These are phyloP conservation scores for Agaricus sinodeliciosus DNA, from an alignment of 768 basidiomycete species.

Conservation along the genomic window DNA sequence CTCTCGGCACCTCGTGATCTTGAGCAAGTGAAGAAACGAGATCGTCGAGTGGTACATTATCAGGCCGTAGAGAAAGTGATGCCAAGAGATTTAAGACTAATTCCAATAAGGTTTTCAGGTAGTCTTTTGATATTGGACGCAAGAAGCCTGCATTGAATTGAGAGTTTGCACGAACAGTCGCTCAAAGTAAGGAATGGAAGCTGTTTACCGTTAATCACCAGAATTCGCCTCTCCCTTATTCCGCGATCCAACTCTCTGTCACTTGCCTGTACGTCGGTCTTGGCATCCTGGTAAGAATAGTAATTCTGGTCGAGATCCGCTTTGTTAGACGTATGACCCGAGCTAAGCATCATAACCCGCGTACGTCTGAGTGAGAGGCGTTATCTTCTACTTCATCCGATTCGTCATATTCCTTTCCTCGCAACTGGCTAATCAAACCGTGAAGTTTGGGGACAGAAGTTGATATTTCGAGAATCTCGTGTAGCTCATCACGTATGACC, in stretches of 20 bases:
- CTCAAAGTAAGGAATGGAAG: neutral
- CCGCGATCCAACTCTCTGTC: constrained; percentile 64
- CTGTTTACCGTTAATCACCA: constrained; percentile 58
- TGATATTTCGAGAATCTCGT: constrained; percentile 78
- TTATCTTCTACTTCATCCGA: constrained; percentile 58
- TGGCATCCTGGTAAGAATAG: constrained; percentile 57
- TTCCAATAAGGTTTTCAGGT: constrained; percentile 66
- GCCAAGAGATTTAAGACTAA: constrained; percentile 69
- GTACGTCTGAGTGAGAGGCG: constrained; percentile 16
- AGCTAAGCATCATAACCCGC: constrained; percentile 7
- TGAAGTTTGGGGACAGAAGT: constrained; percentile 75
- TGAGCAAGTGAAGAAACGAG: constrained; percentile 56
- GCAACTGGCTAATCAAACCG: constrained; percentile 52
- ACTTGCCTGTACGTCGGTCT: constrained; percentile 71
- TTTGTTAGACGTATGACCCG: neutral
- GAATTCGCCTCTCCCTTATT: constrained; percentile 61
- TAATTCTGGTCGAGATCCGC: neutral
- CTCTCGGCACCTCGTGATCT: constrained; percentile 63
- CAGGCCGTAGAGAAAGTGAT: constrained; percentile 48
- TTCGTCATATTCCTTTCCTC: constrained; percentile 68
- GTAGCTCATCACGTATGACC: constrained; percentile 73
- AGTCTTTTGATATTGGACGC: constrained; percentile 61
- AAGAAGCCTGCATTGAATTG: constrained; percentile 46
- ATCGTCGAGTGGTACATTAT: constrained; percentile 49
- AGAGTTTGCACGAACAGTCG: neutral